phyloP scores from a whole-genome alignment of 116 monocot genomes.

The Thalassia testudinum region DNA sequence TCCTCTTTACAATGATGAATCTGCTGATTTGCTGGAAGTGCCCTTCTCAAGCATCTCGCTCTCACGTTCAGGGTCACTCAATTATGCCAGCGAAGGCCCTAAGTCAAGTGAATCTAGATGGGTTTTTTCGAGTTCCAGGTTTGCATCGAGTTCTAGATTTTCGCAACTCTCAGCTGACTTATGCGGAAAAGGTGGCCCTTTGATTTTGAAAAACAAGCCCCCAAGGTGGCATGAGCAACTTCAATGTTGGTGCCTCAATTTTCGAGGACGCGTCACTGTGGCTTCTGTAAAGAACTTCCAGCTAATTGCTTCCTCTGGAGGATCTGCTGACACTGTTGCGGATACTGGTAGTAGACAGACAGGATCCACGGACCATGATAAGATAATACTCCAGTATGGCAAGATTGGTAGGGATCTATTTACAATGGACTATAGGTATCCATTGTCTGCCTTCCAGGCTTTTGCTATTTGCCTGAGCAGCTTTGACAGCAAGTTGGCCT shows the following conservation, averaged over 20 bases:
- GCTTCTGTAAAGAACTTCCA: slow-evolving; percentile 30
- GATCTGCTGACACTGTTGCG: not conserved
- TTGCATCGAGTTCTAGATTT: slow-evolving; percentile 2
- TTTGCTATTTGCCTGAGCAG: slow-evolving; percentile 22
- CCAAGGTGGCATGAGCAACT: slow-evolving; percentile 29
- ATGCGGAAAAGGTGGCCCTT: slow-evolving; percentile 5
- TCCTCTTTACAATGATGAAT: slow-evolving; percentile 2
- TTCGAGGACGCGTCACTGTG: slow-evolving; percentile 22
- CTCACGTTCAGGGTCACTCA: not conserved
- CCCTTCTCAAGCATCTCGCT: slow-evolving; percentile 2
- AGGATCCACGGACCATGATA: slow-evolving; percentile 9
- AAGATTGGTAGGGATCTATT: slow-evolving; percentile 23
- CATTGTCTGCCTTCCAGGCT: slow-evolving; percentile 24
- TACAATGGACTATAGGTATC: slow-evolving; percentile 22
- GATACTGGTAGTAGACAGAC: slow-evolving; percentile 7
- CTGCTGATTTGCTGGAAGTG: slow-evolving; percentile 12
- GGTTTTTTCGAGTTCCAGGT: not conserved
- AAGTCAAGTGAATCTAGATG: slow-evolving; percentile 4
- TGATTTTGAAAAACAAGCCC: slow-evolving; percentile 17
- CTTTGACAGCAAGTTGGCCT: slow-evolving; percentile 20
- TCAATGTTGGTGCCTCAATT: slow-evolving; percentile 27
- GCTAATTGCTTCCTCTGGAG: slow-evolving; percentile 10
- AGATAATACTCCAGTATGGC: slow-evolving; percentile 24
- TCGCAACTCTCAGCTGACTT: slow-evolving; percentile 5
- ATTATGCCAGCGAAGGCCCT: not conserved